Base-by-base conservation (phyloP, 768 basidiomycete species). In the Galerina sulciceps region DNA sequence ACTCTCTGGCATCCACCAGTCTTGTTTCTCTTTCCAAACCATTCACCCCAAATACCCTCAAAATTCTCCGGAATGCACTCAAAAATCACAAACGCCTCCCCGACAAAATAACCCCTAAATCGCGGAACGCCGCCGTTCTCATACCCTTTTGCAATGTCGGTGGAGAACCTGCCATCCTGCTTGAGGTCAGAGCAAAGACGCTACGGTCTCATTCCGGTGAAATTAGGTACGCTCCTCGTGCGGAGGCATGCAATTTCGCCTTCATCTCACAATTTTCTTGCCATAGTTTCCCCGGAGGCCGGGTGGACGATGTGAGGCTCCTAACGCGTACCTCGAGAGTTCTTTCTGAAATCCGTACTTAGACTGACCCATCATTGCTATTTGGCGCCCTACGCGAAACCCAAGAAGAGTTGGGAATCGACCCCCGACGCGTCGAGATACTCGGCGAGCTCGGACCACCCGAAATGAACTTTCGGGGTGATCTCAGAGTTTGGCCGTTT, bases 81-180 rank as follows among this genome's bases (percentile, higher is more conserved):
- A 61, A 60, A 14, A 23, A 37, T 23, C 60, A 52, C 44, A 37
- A 40, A 42, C 43, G 58, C 50, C 20, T 51, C 20, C 38, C 63
- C 20, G 57, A 42, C 35, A 46, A 38, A 45, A 40, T 48, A 38
- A n/a, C 49, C 43, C 62, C 65, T 15, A 61, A 64, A 51, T 57
- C 53, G 61, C 65, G 69, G 36, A 80, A 85, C 64, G 91, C 91
- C 10, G 88, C 89, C 3, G 87, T 93, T 22, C 75, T 93, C 50
- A 83, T 93, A 61, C 90, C 90, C 0, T 76, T 93, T 50, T 93
- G 91, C 73, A 93, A 93, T 66, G 86, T 93, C 17, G 75, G 81
- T 34, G 78, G 79, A 50, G 75, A 76, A 13, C 88, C 91, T 0
- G 86, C 90, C 6, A 80, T 94, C 17, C 69, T 93, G 46, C 79